Base-by-base conservation (phyloP, 1,139 yeast genomes). In the Candida labiduridarum region DNA sequence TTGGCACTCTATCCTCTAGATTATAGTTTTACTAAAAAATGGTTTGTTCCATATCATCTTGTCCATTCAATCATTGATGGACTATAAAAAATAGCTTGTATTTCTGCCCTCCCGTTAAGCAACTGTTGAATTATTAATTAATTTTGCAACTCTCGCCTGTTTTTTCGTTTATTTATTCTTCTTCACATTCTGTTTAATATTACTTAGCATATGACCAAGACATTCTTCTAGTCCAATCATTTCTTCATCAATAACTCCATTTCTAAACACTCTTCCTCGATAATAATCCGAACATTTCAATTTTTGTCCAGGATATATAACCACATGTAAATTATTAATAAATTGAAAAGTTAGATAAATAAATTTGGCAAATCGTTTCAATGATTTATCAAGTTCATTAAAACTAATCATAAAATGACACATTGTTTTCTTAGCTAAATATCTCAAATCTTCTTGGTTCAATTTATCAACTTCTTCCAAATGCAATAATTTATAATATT, bases 241-340 rank as follows among this genome's bases (percentile, higher is more conserved):
- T n/a, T 41, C 27, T 15, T 48, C 45, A 46, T 51, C 54, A n/a
- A 48, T 35, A 18, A 30, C 22, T 12, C 54, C 52, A 16, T 44
- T 25, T 18, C 30, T 27, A 27, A 18, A 33, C 4, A 30, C 43
- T 41, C 44, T 41, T 8, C 49, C 49, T 19, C 34, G 14, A 22
- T 49, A 48, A 39, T 48, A 45, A 42, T 48, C 41, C 11, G 48
- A 48, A 30, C 47, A 18, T 29, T 48, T 44, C 10, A 44, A 34
- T 10, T 31, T 39, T 19, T 44, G 41, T n/a, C 45, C 43, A 11
- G 43, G 40, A 27, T 44, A 44, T 4, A 44, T 15, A 7, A 42
- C n/a, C 9, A 11, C 12, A 31, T 50, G 52, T 14, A 47, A 33
- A 12, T 18, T 15, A 29, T 45, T 47, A 4, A 45, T 4, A 45